Evolutionary conservation across 177 flowering plant species (phyloP).

Genomic region (Vitis hybrid): DNA sequence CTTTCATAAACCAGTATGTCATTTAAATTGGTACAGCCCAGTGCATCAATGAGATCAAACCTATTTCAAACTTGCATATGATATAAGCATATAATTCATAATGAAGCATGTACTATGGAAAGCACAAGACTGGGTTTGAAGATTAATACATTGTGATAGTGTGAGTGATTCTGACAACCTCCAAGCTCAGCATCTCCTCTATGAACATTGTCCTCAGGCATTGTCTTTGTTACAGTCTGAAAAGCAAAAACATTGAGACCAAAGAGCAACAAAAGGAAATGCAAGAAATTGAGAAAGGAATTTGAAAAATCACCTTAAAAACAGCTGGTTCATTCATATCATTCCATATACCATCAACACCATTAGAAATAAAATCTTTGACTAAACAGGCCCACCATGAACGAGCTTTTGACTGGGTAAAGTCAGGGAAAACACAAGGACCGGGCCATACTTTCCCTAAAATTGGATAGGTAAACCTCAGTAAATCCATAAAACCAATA

Average conservation of each 20-base stretch:
- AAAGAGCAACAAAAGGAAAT: slow-evolving; percentile 2
- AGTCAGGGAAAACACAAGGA: slow-evolving; percentile 95
- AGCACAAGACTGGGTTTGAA: background rate
- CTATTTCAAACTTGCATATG: background rate
- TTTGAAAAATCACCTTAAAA: slow-evolving; percentile 56
- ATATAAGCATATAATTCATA: background rate
- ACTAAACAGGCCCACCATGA: slow-evolving; percentile 91
- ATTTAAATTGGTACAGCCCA: background rate
- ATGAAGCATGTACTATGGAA: background rate
- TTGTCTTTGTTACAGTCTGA: slow-evolving; percentile 83
- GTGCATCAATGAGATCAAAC: background rate
- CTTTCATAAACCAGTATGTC: background rate
- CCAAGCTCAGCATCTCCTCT: slow-evolving; percentile 86
- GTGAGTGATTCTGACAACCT: slow-evolving; percentile 71
- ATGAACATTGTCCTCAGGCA: slow-evolving; percentile 93
- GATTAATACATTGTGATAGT: slow-evolving; percentile 84
- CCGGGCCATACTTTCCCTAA: slow-evolving; percentile 99
- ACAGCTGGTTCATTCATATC: slow-evolving; percentile 99
- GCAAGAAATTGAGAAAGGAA: background rate
- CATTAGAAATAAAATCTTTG: slow-evolving; percentile 74
- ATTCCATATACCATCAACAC: slow-evolving; percentile 99
- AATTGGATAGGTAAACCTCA: background rate
- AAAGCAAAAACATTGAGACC: slow-evolving; percentile 16
- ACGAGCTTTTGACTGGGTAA: slow-evolving; percentile 73
- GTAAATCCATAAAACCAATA: background rate